Conservation (phyloP, 1,284 basidiomycete species). For the Cryptococcus hybrid region DNA sequence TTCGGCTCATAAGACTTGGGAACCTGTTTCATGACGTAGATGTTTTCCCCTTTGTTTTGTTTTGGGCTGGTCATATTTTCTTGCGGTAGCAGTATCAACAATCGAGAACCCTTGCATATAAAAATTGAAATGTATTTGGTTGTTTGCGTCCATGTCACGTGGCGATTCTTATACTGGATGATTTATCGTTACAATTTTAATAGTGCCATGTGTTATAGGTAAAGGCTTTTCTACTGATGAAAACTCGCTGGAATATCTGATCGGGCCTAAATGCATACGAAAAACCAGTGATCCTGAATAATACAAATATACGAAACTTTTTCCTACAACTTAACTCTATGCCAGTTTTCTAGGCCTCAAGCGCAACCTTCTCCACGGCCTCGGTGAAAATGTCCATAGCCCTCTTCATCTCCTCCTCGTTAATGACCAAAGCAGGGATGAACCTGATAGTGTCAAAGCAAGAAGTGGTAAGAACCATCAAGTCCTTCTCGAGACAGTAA, state of each 20-base stretch:
- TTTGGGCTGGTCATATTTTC: neutral
- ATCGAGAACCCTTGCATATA: neutral
- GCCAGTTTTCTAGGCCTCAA: conserved; percentile 24
- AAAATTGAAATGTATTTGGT: neutral
- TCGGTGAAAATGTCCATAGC: conserved; percentile 62
- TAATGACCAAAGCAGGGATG: conserved; percentile 60
- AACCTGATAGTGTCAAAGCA: conserved; percentile 50
- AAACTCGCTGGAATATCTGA: too few relatives aligned
- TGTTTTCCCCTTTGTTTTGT: neutral
- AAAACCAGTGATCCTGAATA: too few relatives aligned
- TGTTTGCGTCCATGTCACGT: neutral
- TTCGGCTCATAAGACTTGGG: conserved; percentile 29
- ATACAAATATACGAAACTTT: neutral
- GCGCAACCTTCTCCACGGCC: conserved; percentile 68
- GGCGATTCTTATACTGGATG: too few relatives aligned
- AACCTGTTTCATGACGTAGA: neutral
- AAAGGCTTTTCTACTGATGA: neutral
- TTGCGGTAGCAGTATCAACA: neutral
- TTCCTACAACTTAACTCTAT: neutral
- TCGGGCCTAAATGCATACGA: too few relatives aligned
- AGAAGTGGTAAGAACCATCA: conserved; percentile 61
- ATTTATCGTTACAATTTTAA: too few relatives aligned
- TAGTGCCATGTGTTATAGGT: too few relatives aligned
- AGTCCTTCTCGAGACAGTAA: conserved; percentile 75
- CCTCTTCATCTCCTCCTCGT: conserved; percentile 60